A percentile compares a stretch with the other conserved stretches of the same genome.
phyloP scores from a whole-genome alignment of 73 alveolate genomes.

The Paramecium pentaurelia region DNA sequence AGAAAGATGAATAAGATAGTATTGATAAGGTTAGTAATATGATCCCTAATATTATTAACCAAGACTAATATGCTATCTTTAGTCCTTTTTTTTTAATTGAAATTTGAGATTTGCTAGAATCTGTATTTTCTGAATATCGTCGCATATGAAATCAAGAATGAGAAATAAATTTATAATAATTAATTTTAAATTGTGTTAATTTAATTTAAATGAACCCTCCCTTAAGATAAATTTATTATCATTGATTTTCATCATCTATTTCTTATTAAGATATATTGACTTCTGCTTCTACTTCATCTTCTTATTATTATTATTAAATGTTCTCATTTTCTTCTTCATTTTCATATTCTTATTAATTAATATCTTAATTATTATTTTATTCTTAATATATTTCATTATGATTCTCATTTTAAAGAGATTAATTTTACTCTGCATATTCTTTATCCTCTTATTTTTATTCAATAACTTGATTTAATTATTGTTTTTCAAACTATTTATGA shows the following conservation, averaged over 20 bases:
- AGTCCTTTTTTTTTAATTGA: neutral
- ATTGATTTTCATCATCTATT: neutral
- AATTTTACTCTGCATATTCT: neutral
- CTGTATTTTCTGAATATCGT: neutral
- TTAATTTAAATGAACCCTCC: neutral
- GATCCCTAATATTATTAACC: neutral
- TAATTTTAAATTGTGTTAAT: neutral
- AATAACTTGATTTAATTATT: neutral
- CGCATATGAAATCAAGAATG: neutral
- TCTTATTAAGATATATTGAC: neutral
- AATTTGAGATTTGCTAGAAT: neutral
- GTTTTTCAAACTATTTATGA: neutral
- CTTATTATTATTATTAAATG: neutral
- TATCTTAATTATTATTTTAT: neutral
- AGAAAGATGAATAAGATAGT: neutral
- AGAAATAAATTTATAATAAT: neutral
- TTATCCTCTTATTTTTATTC: neutral
- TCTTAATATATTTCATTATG: neutral
- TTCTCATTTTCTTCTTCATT: neutral
- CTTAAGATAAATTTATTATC: neutral
- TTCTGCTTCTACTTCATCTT: neutral
- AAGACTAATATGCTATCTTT: neutral
- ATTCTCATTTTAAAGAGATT: neutral
- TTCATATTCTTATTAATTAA: neutral
- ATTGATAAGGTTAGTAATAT: neutral